phyloP scores from a whole-genome alignment of 164 flowering plant species.

The Tetracentron sinense region DNA sequence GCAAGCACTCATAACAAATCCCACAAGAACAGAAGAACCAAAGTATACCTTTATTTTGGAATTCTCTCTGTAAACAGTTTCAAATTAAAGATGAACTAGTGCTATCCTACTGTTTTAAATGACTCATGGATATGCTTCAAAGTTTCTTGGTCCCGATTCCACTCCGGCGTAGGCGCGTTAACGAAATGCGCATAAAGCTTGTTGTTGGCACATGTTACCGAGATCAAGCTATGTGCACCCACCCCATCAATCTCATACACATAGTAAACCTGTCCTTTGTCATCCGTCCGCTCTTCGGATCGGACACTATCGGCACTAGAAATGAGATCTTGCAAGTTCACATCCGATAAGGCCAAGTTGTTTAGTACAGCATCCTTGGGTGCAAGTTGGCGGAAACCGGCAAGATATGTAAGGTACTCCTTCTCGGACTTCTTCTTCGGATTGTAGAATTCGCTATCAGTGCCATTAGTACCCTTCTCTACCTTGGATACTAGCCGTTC shows the following conservation, averaged over 20 bases:
- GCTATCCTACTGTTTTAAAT: slow-evolving; percentile 57
- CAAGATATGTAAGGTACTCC: slow-evolving; percentile 79
- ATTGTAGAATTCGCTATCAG: slow-evolving; percentile 92
- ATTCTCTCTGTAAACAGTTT: not conserved
- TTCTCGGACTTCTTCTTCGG: slow-evolving; percentile 78
- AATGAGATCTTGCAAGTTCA: slow-evolving; percentile 71
- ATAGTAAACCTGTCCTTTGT: slow-evolving; percentile 77
- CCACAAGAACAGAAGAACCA: too few relatives aligned
- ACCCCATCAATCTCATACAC: slow-evolving; percentile 77
- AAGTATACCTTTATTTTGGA: not conserved
- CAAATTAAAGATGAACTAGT: not conserved
- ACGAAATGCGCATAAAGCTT: slow-evolving; percentile 95
- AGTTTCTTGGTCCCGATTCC: slow-evolving; percentile 66
- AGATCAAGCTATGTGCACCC: slow-evolving; percentile 68
- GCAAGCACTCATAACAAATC: too few relatives aligned
- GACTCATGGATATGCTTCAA: slow-evolving; percentile 73
- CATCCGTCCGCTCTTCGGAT: slow-evolving; percentile 73
- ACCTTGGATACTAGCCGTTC: slow-evolving; percentile 79
- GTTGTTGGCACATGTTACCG: slow-evolving; percentile 82
- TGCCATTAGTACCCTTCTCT: slow-evolving; percentile 94
- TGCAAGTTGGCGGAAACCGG: slow-evolving; percentile 70
- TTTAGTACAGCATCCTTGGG: slow-evolving; percentile 64
- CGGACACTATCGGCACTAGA: slow-evolving; percentile 52
- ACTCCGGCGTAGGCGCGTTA: slow-evolving; percentile 79
- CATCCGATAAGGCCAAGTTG: slow-evolving; percentile 87